phyloP scores from a whole-genome alignment of 2,329 filamentous ascomycete species.

The Ramularia collo-cygni region DNA sequence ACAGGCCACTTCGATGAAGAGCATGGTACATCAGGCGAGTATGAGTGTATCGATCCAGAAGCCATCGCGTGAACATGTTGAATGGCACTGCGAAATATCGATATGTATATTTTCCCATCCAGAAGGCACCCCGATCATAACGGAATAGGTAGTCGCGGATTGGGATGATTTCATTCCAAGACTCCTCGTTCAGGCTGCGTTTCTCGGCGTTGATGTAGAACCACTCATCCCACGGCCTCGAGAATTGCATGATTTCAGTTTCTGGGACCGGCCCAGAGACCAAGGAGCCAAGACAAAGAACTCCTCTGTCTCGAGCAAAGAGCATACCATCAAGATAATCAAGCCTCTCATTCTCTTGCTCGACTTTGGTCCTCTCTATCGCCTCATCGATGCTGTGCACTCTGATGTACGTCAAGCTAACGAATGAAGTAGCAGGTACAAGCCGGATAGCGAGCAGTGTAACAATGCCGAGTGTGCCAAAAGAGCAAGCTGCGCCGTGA shows the following conservation, averaged over 20 bases:
- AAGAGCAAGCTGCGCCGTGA: slow-evolving; percentile 55
- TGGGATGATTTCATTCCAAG: slow-evolving; percentile 31
- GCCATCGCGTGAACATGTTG: slow-evolving; percentile 50
- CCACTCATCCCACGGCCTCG: slow-evolving; percentile 59
- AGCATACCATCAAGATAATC: slow-evolving; percentile 59
- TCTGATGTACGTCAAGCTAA: slow-evolving; percentile 43
- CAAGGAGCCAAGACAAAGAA: too few relatives aligned
- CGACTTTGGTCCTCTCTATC: slow-evolving; percentile 31
- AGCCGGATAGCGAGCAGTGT: slow-evolving; percentile 48
- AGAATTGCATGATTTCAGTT: slow-evolving; percentile 32
- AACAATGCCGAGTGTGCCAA: slow-evolving; percentile 60
- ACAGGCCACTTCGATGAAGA: slow-evolving; percentile 51
- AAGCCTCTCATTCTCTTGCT: slow-evolving; percentile 29
- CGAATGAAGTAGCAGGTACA: slow-evolving; percentile 38
- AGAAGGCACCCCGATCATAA: slow-evolving; percentile 59
- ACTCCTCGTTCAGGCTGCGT: slow-evolving; percentile 10
- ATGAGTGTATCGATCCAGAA: slow-evolving; percentile 54
- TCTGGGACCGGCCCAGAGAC: slow-evolving; percentile 36
- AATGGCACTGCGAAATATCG: slow-evolving; percentile 55
- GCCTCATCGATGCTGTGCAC: slow-evolving; percentile 35
- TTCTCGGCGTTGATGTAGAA: slow-evolving; percentile 61
- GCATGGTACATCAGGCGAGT: slow-evolving; percentile 58
- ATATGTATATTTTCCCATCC: slow-evolving; percentile 54
- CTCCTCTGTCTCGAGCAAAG: slow-evolving; percentile 36
- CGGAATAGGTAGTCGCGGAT: slow-evolving; percentile 51